phyloP scores from a whole-genome alignment of 164 flowering plant species.

The Vitis amurensis region DNA sequence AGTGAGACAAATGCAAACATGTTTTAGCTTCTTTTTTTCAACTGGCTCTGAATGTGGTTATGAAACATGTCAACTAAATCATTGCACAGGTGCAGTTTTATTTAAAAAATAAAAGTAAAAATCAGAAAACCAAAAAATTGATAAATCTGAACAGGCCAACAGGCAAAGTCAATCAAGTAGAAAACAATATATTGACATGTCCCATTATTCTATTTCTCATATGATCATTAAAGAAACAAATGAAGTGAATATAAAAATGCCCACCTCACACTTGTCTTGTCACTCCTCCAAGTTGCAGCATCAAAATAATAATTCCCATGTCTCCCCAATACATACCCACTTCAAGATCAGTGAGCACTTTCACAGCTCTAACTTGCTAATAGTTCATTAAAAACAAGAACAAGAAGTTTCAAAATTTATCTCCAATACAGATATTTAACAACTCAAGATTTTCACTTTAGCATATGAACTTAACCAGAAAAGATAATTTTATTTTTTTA shows the following conservation, averaged over 20 bases:
- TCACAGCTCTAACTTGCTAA: constrained; percentile 67
- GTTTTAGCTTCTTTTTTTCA: too few relatives aligned
- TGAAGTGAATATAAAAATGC: neutral
- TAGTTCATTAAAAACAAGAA: constrained; percentile 8
- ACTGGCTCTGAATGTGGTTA: too few relatives aligned
- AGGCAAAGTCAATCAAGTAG: too few relatives aligned
- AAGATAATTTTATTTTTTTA: too few relatives aligned
- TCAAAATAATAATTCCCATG: constrained; percentile 81
- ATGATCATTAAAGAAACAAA: neutral
- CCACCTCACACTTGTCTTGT: constrained; percentile 68
- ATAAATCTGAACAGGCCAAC: too few relatives aligned
- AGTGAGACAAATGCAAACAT: too few relatives aligned
- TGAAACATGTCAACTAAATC: too few relatives aligned
- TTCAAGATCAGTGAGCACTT: constrained; percentile 66
- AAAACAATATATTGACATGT: too few relatives aligned
- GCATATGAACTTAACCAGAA: neutral
- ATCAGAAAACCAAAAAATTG: too few relatives aligned
- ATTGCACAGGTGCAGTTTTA: too few relatives aligned
- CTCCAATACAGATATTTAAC: neutral
- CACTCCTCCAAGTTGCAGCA: constrained; percentile 53
- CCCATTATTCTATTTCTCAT: neutral
- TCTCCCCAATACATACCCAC: constrained; percentile 85
- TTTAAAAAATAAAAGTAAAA: too few relatives aligned
- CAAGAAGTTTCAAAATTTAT: neutral
- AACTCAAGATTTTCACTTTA: neutral